Evolutionary conservation across 305 asterid genomes (phyloP).

Genomic region (Plantago lanceolata): DNA sequence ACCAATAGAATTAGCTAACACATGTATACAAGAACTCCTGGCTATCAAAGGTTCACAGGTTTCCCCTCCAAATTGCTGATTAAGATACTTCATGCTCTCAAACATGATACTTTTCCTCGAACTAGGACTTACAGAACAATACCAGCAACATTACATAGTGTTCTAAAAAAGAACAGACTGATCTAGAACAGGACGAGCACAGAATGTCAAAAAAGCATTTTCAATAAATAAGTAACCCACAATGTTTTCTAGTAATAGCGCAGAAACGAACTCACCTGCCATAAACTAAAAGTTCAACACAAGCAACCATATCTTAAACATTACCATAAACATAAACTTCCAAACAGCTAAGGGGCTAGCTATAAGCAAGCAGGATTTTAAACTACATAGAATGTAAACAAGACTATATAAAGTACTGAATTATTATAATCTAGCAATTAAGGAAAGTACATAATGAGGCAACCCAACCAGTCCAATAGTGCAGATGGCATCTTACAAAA

Average conservation of each 20-base stretch:
- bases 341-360: slow-evolving; percentile 39
- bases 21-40: slow-evolving; percentile 10
- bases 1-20: slow-evolving; percentile 9
- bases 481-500: slow-evolving; percentile 37
- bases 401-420: slow-evolving; percentile 45
- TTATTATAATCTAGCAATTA: slow-evolving; percentile 48
- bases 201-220: slow-evolving; percentile 18
- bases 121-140: no score
- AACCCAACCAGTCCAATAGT: slow-evolving; percentile 48
- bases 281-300: slow-evolving; percentile 31
- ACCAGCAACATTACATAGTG: no score
- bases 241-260: neutral
- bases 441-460: slow-evolving; percentile 11
- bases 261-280: neutral
- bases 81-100: no score
- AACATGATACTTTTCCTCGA: no score
- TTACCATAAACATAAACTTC: slow-evolving; percentile 36
- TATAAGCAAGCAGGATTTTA: slow-evolving; percentile 43
- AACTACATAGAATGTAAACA: slow-evolving; percentile 45
- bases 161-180: neutral
- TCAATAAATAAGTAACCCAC: slow-evolving; percentile 27
- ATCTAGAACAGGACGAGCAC: slow-evolving; percentile 23
- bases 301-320: slow-evolving; percentile 44
- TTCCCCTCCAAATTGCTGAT: neutral
- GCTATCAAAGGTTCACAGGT: slow-evolving; percentile 16